phyloP scores from a whole-genome alignment of 2,329 filamentous ascomycete species.

The Sarocladium kiliense region DNA sequence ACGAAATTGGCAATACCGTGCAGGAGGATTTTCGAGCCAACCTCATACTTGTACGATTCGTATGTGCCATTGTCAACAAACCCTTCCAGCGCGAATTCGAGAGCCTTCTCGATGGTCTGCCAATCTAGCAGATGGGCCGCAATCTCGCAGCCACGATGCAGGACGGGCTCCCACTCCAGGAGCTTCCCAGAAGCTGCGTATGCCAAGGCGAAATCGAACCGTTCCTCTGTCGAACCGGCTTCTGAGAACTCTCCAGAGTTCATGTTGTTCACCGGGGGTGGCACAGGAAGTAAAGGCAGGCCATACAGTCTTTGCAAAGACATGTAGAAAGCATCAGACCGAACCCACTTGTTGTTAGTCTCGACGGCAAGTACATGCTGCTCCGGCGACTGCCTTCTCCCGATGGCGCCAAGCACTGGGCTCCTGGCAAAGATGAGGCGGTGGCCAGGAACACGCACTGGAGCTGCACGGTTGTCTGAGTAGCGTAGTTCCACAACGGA shows the following conservation, averaged over 20 bases:
- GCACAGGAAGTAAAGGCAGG: slow-evolving; percentile 39
- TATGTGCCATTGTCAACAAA: slow-evolving; percentile 28
- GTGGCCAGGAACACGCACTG: slow-evolving; percentile 46
- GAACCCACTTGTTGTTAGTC: slow-evolving; percentile 46
- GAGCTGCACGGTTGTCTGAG: slow-evolving; percentile 29
- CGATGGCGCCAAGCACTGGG: slow-evolving; percentile 21
- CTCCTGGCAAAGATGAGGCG: slow-evolving; percentile 52
- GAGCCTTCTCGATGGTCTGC: slow-evolving; percentile 55
- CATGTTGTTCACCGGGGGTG: slow-evolving; percentile 20
- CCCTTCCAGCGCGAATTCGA: slow-evolving; percentile 52
- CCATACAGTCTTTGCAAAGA: slow-evolving; percentile 55
- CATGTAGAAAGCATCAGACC: slow-evolving; percentile 51
- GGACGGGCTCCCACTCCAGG: slow-evolving; percentile 50
- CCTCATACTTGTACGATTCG: slow-evolving; percentile 46
- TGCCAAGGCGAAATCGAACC: slow-evolving; percentile 53
- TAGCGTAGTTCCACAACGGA: slow-evolving; percentile 43
- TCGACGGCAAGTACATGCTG: slow-evolving; percentile 34
- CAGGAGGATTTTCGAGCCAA: slow-evolving; percentile 49
- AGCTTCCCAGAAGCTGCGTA: slow-evolving; percentile 60
- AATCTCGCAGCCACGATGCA: slow-evolving; percentile 53
- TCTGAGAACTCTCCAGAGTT: slow-evolving; percentile 26
- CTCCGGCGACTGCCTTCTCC: slow-evolving; percentile 24
- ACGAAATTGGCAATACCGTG: slow-evolving; percentile 54
- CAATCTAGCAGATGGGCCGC: slow-evolving; percentile 54
- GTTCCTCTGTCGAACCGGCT: slow-evolving; percentile 34